Conservation (phyloP, 805 yeast species). For the Dipodascopsis uninucleata region DNA sequence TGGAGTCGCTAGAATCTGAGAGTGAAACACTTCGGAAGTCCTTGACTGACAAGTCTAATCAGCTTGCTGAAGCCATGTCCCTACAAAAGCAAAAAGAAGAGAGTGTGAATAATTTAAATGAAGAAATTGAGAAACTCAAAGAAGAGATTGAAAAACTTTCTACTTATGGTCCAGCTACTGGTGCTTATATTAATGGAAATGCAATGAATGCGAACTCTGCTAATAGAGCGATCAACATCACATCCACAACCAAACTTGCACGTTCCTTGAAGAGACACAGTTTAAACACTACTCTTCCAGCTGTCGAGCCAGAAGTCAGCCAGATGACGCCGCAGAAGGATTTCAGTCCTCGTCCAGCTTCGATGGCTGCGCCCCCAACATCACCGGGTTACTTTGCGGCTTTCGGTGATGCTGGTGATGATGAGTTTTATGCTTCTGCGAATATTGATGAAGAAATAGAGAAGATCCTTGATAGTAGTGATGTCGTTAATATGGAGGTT, state of each 20-base stretch:
- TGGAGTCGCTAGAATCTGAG: conserved; percentile 21
- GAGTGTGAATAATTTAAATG: conserved; percentile 25
- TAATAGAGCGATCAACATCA: conserved; percentile 31
- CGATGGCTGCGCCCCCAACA: conserved; percentile 13
- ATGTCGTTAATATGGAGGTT: conserved; percentile 66
- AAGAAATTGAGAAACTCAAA: conserved; percentile 30
- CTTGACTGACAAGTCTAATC: conserved; percentile 12
- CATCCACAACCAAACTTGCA: conserved; percentile 5
- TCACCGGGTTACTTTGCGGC: conserved; percentile 26
- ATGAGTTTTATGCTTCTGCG: conserved; percentile 20
- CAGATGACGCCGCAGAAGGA: conserved; percentile 15
- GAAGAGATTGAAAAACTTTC: conserved; percentile 36
- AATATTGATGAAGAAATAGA: conserved; percentile 36
- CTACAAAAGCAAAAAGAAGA: conserved; percentile 20
- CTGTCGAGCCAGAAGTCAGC: conserved; percentile 11
- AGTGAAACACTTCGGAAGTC: conserved; percentile 11
- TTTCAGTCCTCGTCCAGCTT: conserved; percentile 33
- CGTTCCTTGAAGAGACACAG: conserved; percentile 23
- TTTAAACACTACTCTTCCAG: conserved; percentile 13
- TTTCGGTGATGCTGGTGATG: conserved; percentile 19
- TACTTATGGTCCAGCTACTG: conserved; percentile 40
- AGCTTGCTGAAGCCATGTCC: conserved; percentile 17
- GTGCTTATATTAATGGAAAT: conserved; percentile 26
- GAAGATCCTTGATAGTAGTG: conserved; percentile 35
- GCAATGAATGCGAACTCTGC: conserved; percentile 24